Evolutionary conservation across 2,329 filamentous ascomycete genomes (phyloP), one percentile per base, ranked within the genome.

Genomic region (Penicillium sp.): DNA sequence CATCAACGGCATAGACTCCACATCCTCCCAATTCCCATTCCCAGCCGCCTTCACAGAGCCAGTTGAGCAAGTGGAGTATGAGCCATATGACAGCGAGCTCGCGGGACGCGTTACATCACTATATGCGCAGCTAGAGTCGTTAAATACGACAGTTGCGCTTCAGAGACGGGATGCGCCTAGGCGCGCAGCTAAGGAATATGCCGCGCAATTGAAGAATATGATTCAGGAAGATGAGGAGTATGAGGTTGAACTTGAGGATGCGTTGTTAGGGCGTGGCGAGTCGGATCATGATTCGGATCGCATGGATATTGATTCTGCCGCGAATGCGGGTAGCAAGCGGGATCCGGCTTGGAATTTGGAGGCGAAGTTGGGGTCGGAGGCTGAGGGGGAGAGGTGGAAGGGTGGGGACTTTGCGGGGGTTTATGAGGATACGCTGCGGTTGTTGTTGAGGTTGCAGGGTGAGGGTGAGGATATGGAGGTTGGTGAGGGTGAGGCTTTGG

Each of bases 221-320:
- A 58, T 79, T n/a, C 60, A 67, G 29, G 67, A 67, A 24, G 75
- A 72, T 22, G 72, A 76, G 43, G 70, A 69, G 21, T 50, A 89
- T 81, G 56, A 86, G 88, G 75, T 86, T 88, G 6, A 88, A 84
- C 75, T 83, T 4, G 29, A 40, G 31, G 47, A 55, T 9, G 50
- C 38, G n/a, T 50, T 67, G 42, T 54, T 50, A 41, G 57, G 58
- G 41, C 2, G 16, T 11, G 36, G 31, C 8, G n/a, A 16, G 18
- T 31, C 32, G 16, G 43, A 38, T 14, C 22, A 29, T 27, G 42
- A 44, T 18, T 13, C 34, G 34, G 53, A 59, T 14, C 52, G 49
- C 32, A 64, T 67, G 48, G 69, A 74, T 24, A 66, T 72, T 24
- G 70, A 77, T 50, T 61, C 58, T 31, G 45, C 58, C 29, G 45